Conservation (phyloP, 352 stramenopile species). For the Phytopythium oedochilum region DNA sequence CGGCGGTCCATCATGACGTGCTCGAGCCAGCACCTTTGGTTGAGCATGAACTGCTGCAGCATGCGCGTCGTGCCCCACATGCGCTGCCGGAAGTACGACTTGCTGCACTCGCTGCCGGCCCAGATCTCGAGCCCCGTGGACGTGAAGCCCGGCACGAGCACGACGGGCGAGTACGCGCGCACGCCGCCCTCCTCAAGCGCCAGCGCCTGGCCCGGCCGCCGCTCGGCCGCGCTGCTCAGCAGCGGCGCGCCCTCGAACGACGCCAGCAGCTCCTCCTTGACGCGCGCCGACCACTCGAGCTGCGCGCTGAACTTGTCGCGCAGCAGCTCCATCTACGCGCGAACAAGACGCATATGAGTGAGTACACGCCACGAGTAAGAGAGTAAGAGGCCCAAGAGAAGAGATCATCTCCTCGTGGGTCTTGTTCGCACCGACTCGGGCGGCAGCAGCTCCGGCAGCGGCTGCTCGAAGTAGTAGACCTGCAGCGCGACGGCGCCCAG, state of each 20-base stretch:
- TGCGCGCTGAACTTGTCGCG: slow-evolving; percentile 56
- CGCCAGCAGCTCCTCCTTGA: slow-evolving; percentile 59
- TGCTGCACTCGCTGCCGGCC: slow-evolving; percentile 85
- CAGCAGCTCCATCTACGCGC: slow-evolving; percentile 29
- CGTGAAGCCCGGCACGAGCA: slow-evolving; percentile 93
- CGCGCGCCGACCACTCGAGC: slow-evolving; percentile 62
- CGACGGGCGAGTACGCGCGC: slow-evolving; percentile 62
- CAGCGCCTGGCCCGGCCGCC: slow-evolving; percentile 46
- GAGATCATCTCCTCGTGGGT: no score
- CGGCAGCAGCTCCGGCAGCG: slow-evolving; percentile 37
- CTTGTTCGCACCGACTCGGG: slow-evolving; percentile 25
- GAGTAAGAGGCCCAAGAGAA: neutral
- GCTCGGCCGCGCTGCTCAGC: slow-evolving; percentile 22
- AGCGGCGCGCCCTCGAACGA: slow-evolving; percentile 54
- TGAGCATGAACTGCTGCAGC: slow-evolving; percentile 86
- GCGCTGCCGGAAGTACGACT: slow-evolving; percentile 88
- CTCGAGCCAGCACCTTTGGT: slow-evolving; percentile 91
- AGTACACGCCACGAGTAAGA: neutral
- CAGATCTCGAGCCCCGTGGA: slow-evolving; percentile 94
- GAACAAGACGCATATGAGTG: neutral
- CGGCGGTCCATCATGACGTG: slow-evolving; percentile 90
- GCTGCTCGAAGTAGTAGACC: slow-evolving; percentile 40
- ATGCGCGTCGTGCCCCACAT: slow-evolving; percentile 91
- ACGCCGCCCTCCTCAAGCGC: slow-evolving; percentile 42
- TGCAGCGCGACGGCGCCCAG: slow-evolving; percentile 41